Percentiles rank a stretch among this genome's conserved stretches.
Conservation (phyloP, 768 basidiomycete genomes). For the Mycena latifolia region DNA sequence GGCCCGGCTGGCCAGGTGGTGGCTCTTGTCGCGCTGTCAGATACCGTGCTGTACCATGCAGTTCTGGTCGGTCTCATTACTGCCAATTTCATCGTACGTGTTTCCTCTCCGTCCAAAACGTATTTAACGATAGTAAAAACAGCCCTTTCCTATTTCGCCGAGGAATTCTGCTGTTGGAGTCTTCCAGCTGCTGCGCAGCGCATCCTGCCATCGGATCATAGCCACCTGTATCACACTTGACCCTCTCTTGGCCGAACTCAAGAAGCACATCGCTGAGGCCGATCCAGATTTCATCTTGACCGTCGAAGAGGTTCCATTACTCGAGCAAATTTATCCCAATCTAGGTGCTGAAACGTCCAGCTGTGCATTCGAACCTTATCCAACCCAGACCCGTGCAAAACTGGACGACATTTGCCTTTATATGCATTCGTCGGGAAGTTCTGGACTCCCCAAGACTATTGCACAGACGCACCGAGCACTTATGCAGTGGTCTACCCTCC, state of each 20-base stretch:
- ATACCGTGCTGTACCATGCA: constrained; percentile 55
- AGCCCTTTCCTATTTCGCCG: constrained; percentile 58
- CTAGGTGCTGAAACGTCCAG: constrained; percentile 48
- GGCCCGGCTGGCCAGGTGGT: constrained; percentile 48
- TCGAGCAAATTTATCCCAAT: constrained; percentile 53
- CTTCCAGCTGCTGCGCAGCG: constrained; percentile 50
- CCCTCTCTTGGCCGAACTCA: constrained; percentile 46
- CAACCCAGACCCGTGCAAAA: constrained; percentile 23
- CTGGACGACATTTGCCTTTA: constrained; percentile 48
- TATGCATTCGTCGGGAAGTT: constrained; percentile 64
- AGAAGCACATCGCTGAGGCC: constrained; percentile 33
- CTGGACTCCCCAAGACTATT: constrained; percentile 60
- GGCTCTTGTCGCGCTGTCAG: constrained; percentile 50
- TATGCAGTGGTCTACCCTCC: constrained; percentile 48
- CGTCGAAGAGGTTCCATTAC: constrained; percentile 48
- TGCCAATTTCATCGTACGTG: constrained; percentile 9
- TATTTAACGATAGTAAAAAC: background rate
- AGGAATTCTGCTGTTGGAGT: constrained; percentile 52
- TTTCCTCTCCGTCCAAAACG: background rate
- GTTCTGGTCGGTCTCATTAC: constrained; percentile 35
- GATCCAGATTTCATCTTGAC: constrained; percentile 39
- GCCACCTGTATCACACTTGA: constrained; percentile 42
- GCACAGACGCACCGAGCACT: constrained; percentile 46
- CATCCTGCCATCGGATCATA: constrained; percentile 52
- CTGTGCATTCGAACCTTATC: constrained; percentile 47